Base-by-base conservation (phyloP, 2,329 filamentous ascomycete species). In the Claviceps sp. region DNA sequence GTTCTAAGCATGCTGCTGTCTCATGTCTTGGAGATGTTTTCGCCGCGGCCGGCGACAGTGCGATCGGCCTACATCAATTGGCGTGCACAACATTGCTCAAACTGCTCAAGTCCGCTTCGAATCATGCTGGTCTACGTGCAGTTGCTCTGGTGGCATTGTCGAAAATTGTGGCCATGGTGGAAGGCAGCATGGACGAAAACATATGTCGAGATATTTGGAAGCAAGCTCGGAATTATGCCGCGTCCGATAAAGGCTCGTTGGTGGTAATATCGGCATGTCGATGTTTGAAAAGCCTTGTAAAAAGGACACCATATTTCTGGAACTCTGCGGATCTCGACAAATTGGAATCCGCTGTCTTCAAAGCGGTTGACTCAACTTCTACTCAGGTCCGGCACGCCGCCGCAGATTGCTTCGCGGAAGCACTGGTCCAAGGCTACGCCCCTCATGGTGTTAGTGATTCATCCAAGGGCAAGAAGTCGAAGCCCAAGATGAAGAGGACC, bases 181-280 rank as follows among this genome's bases (percentile, higher is more conserved):
- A 80, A 52, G 74, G 76, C 5, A 89, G 87, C 55, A 76, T 91
- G 60, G 93, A 98, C 60, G 93, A 98, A 67, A 74, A 73, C 51
- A 75, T 90, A 40, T 87, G 87, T n/a, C 82, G 89, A 62, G 90
- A 96, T 65, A 80, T 94, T 16, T 97, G 89, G 89, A 98, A 96
- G 68, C 87, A 91, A 65, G 85, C 83, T 26, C 82, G 93, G 56
- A 88, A 77, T 66, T 78, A 85, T 59, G 85, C 85, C 30, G 76
- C 82, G 0, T 76, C 75, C 54, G 94, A 98, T 67, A 97, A 93
- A 68, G 87, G 89, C 4, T 76, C 82, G 2, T 75, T 95, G 38
- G 89, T 91, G 7, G 81, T 95, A 64, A 78, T 85, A 16, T 80
- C 82, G 52, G 86, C 88, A 8, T 94, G 87, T 61, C 82, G 82